Conservation (phyloP, 75 land plant genomes). For the Pinus tabuliformis region DNA sequence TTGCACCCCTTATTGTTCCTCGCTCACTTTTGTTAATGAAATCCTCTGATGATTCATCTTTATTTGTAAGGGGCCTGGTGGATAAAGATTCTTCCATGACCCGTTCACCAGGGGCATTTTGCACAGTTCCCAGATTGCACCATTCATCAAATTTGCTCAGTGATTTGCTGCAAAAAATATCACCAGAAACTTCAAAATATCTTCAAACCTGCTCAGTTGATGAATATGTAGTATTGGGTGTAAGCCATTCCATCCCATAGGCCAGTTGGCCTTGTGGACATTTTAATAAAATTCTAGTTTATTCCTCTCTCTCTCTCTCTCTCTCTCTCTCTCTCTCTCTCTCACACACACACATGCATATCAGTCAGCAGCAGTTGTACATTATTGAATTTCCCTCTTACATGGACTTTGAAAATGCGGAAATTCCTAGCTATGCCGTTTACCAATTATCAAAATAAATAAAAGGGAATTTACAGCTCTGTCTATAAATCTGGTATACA, state of each 20-base stretch:
- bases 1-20: constrained; percentile 70
- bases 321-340: not conserved
- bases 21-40: not conserved
- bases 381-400: not conserved
- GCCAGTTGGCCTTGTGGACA: not conserved
- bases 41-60: not conserved
- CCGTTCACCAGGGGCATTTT: not conserved
- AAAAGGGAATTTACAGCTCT: not conserved
- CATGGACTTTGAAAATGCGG: not conserved
- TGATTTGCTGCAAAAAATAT: not conserved
- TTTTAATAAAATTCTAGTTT: not conserved
- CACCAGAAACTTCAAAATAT: not conserved
- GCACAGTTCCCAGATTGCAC: not conserved
- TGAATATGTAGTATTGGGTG: not conserved
- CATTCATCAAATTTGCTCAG: not conserved
- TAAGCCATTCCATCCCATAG: not conserved
- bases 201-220: not conserved
- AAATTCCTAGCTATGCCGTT: not conserved
- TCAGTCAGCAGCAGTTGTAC: too few relatives aligned
- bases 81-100: not conserved
- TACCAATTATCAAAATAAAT: not conserved
- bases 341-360: not conserved
- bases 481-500: not conserved
- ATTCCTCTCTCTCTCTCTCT: not conserved
- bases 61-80: not conserved